Evolutionary conservation across 345 rosid species (phyloP).

Genomic region (Salix udensis): DNA sequence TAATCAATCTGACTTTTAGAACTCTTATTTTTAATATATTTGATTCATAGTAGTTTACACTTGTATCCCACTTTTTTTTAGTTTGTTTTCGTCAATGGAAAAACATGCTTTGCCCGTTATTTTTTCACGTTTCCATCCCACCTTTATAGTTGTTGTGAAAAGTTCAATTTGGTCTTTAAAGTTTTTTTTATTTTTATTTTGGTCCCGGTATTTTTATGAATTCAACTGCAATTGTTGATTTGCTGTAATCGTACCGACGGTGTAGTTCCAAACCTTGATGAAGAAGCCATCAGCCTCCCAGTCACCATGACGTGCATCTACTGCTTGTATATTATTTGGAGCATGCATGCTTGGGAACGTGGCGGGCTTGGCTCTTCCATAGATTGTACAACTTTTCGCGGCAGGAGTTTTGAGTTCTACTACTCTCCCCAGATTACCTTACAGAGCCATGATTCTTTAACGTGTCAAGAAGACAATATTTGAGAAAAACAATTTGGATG

Average conservation of each 20-base stretch:
- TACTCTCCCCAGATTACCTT: background rate
- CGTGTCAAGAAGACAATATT: background rate
- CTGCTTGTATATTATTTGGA: background rate
- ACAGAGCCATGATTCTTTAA: background rate
- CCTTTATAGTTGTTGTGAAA: too few species aligned
- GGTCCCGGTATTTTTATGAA: too few species aligned
- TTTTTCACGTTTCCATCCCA: too few species aligned
- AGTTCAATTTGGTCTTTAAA: too few species aligned
- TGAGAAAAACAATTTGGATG: background rate
- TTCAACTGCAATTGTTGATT: background rate
- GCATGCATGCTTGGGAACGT: background rate
- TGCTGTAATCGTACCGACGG: background rate
- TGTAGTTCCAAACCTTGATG: background rate
- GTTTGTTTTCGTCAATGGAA: too few species aligned
- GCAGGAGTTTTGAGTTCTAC: background rate
- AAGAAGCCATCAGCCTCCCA: background rate
- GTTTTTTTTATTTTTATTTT: too few species aligned
- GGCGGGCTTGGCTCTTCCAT: background rate
- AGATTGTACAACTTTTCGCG: background rate
- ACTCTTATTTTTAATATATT: too few species aligned
- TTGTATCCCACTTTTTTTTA: too few species aligned
- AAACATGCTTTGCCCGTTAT: too few species aligned
- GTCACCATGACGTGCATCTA: background rate
- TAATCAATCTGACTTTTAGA: too few species aligned
- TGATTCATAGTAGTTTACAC: too few species aligned